Evolutionary conservation across 2,329 filamentous ascomycete genomes (phyloP), one percentile per base, ranked within the genome.

Genomic region (Stachybotrys chlorohalonatus): DNA sequence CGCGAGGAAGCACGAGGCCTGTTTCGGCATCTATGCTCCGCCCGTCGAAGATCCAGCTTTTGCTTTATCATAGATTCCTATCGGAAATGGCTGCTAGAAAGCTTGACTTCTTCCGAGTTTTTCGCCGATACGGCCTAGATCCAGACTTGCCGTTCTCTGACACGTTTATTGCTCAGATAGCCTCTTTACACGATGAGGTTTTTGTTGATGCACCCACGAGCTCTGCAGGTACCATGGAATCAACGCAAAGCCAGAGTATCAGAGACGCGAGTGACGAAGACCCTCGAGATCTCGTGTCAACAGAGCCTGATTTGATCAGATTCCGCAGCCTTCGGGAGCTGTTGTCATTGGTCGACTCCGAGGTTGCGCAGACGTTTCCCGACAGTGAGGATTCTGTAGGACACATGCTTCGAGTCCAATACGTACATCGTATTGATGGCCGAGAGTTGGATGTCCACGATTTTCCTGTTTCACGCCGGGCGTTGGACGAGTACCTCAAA

Each of bases 1-100:
- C 93, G 0, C 82, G 92, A 16, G 79, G 77, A 1, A 82, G 80
- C 5, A 79, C 77, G 3, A 66, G 89, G 2, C 89, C 91, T 1
- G 77, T 81, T 1, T 82, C 83, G 24, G 74, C 82, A 1, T 81
- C 85, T 0, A 77, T 90, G 49, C 80, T 93, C 32, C 82, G 87
- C 11, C 89, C 90, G 0, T 89, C 91, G 1, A 83, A 86, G 62
- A 86, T 96, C 57, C 94, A 99, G 66, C 76, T 97, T 0, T 91
- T 95, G 70, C 75, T 97, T 0, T 99, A 97, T 66, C 91, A 93
- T 60, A 85, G 85, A 31, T 84, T 97, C 53, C 76, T 99, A n/a
- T 83, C 85, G 9, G 79, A 85, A 3, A 83, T 97, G 63, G 89
- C 87, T 1, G 79, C 82, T 0, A 86, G 86, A 52, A 78, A 80